phyloP scores from a whole-genome alignment of 108 stramenopile species.

The Nannochloropsis granulata region DNA sequence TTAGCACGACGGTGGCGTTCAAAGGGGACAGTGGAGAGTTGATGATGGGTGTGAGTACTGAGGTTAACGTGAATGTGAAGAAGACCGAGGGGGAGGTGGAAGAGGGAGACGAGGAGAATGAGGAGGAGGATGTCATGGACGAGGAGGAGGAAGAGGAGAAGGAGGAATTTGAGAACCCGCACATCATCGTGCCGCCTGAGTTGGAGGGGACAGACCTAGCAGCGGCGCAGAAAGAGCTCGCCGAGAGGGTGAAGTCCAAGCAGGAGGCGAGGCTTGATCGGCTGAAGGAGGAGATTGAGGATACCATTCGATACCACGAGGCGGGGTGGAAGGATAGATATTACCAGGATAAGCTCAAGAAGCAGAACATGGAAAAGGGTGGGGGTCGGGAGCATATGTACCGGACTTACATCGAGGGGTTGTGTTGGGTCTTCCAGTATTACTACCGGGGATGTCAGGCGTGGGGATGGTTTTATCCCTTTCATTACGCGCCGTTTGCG shows the following conservation, averaged over 20 bases:
- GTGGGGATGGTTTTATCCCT: constrained; percentile 97
- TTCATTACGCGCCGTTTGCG: constrained; percentile 97
- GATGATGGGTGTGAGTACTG: not conserved
- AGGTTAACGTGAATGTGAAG: constrained; percentile 46
- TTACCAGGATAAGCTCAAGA: constrained; percentile 84
- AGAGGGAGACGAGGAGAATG: constrained; percentile 3
- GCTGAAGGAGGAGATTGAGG: constrained; percentile 7
- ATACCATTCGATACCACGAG: constrained; percentile 67
- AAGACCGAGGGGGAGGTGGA: constrained; percentile 11
- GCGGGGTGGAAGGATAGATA: constrained; percentile 92
- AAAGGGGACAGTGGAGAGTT: not conserved
- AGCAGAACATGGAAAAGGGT: constrained; percentile 43
- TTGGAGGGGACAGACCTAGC: not conserved
- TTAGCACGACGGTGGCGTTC: not conserved
- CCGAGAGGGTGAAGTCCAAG: not conserved
- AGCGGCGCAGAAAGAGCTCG: not conserved
- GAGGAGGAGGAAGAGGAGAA: constrained; percentile 29
- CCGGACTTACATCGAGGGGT: constrained; percentile 80
- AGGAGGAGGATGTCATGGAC: constrained; percentile 37
- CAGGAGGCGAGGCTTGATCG: not conserved
- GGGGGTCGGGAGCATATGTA: constrained; percentile 5
- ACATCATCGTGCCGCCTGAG: not conserved
- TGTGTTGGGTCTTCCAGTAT: constrained; percentile 97
- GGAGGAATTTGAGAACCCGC: constrained; percentile 12
- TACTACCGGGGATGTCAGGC: constrained; percentile 83